Evolutionary conservation across 805 yeast species (phyloP).

Genomic region (Saturnispora gosingensis): DNA sequence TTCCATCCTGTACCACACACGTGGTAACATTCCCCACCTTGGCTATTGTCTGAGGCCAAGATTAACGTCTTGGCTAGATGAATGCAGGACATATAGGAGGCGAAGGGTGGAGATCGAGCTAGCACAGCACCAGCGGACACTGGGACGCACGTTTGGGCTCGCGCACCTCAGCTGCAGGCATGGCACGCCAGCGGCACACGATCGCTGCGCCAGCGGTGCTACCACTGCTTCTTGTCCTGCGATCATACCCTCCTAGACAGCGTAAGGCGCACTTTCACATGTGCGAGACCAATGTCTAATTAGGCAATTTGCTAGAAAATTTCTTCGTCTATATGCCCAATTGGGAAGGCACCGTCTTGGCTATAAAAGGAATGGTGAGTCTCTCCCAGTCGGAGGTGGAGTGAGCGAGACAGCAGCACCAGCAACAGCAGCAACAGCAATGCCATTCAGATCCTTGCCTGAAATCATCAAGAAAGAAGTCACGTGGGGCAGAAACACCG

Average conservation of each 20-base stretch:
- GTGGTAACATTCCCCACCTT: background rate
- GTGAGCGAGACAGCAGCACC: no score
- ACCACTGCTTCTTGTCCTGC: no score
- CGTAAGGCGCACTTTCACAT: background rate
- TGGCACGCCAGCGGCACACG: no score
- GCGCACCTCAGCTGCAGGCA: no score
- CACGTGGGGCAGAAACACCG: slow-evolving; percentile 21
- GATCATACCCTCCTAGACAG: no score
- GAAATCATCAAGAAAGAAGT: slow-evolving; percentile 18
- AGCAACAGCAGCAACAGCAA: background rate
- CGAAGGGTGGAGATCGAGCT: no score
- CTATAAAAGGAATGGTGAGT: background rate
- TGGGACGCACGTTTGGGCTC: no score
- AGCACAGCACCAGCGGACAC: no score
- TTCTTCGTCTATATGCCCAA: background rate
- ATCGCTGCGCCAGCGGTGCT: no score
- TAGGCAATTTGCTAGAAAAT: background rate
- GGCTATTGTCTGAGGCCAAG: background rate
- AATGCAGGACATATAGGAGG: background rate
- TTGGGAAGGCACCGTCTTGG: background rate
- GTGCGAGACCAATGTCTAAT: background rate
- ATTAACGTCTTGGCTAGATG: background rate
- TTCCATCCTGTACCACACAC: background rate
- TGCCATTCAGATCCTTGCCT: slow-evolving; percentile 12
- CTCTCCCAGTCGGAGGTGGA: background rate